Base-by-base conservation (phyloP, 805 yeast genomes). In the Metschnikowia henanensis region DNA sequence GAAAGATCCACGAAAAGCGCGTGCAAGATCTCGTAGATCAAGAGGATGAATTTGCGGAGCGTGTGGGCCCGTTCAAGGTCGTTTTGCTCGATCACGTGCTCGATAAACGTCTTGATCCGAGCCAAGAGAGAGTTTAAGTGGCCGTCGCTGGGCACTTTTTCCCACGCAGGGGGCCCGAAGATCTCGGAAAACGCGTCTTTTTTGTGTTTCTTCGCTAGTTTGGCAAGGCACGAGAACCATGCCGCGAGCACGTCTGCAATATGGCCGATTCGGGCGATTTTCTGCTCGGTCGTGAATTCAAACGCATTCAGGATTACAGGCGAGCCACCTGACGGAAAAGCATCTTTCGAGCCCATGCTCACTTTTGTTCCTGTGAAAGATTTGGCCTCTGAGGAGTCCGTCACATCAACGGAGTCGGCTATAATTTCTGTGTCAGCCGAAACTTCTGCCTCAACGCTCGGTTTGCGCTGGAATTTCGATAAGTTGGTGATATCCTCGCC, bases 1-100 rank as follows among this genome's bases (percentile, higher is more conserved):
- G 39, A 34, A 22, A 47, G 34, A 1, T 62, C 54, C 19, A 40
- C 45, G 35, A 51, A 59, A 10, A 62, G 40, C 5, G 58, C 44
- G 18, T 39, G 50, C 40, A 66, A 44, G 10, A 60, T 59, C 28
- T 62, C 66, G 39, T 52, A 54, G 6, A 68, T 20, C 35, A 64
- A 45, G 26, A 50, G 47, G 4, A 69, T 49, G 8, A 53, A 46
- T 33, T 64, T 67, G 41, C 64, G 64, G 6, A 65, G 49, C 13
- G 58, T 44, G 22, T 30, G 43, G 9, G 57, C 45, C 15, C 30
- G n/a, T 31, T 47, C 46, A 16, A 57, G 41, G 18, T 52, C 55
- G 2, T 40, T 45, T 13, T 8, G 4, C 3, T 32, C 31, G n/a
- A 58, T 36, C 6, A 55, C 36, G 12, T 44, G 37, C 6, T 44